Base-by-base conservation (phyloP, 768 basidiomycete species). In the Pisolithus marmoratus region DNA sequence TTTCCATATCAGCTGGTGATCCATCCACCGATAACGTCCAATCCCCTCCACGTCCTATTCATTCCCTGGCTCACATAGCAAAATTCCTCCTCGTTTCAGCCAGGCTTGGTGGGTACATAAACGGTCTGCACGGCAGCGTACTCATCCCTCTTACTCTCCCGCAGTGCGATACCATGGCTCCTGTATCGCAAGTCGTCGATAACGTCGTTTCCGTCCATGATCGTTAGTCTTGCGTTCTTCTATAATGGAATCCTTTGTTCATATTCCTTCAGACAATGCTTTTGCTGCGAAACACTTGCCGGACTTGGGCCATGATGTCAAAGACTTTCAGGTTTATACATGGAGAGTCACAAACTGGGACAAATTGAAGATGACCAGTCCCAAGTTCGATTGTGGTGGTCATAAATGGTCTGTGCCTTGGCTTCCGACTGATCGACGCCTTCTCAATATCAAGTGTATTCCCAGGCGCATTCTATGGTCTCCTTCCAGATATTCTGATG, bases 401-500 rank as follows among this genome's bases (percentile, higher is more conserved):
- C 96, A 99, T 72, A 87, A 85, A 79, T 99, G 96, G 96, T 94
- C 58, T 55, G 79, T 70, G 44, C 22, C n/a, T 29, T 41, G 12
- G 24, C 29, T 43, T 27, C 36, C 19, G 26, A 20, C 43, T 43
- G 42, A n/a, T n/a, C 2, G 23, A 23, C 15, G 34, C 36, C 14
- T 11, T 2, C 20, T 38, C 38, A 27, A 54, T 37, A 50, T 34
- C 20, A 11, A 49, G 15, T 5, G 20, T 47, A 34, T 50, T 34
- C 36, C 20, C 65, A 98, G 95, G 96, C 90, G 95, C 46, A 95
- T 98, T 69, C 80, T 99, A 49, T 80, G 98, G 22, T 99, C 98
- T 65, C 96, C 96, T 2, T 94, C 96, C 62, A 96, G 96, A 56
- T 98, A 99, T 67, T 96, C 94, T 15, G 98, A 96, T 65, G 94